Base-by-base conservation (phyloP, 2,329 filamentous ascomycete genomes). In the Alternaria solani region DNA sequence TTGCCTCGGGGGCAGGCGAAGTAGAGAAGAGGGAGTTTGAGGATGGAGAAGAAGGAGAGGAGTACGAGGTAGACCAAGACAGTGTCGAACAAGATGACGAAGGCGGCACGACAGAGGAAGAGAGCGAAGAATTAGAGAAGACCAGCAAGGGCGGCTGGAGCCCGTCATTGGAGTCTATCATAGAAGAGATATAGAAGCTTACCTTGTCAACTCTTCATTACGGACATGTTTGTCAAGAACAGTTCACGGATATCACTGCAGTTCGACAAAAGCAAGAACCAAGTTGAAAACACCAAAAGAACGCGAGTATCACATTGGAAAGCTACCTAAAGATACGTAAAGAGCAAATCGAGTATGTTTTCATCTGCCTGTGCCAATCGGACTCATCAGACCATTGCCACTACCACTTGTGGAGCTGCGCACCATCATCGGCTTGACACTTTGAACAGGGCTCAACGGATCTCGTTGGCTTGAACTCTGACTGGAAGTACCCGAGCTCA, bases 401-500 rank as follows among this genome's bases (percentile, higher is more conserved):
- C 72, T 77, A 7, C 73, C 73, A 51, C 61, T 57, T 18, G 73
- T 75, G 20, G 72, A 49, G 63, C 70, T 76, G 53, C 75, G 70
- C n/a, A 70, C 51, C 73, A 76, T 73, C 62, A 77, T 64, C 7
- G 73, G 70, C 57, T 77, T 78, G 42, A 71, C 49, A 30, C 67
- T 72, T 32, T 74, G 75, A 41, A 77, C 65, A 20, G 77, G 77
- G 58, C 75, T 78, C 70, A 78, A 68, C n/a, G 77, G 77, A 62
- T 79, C 77, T 42, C 73, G 64, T 56, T 78, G 76, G 54, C 76
- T 78, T 12, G 75, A 75, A 63, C 72, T 75, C 63, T 78, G 72
- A 61, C 76, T 79, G 7, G 71, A 75, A 71, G 70, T 81, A 73
- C 71, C 82, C 62, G 73, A 81, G 80, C 63, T 81, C 76, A 74